Evolutionary conservation across 192 early-diverging fungal genomes (phyloP).

Genomic region (Radiomyces spectabilis): DNA sequence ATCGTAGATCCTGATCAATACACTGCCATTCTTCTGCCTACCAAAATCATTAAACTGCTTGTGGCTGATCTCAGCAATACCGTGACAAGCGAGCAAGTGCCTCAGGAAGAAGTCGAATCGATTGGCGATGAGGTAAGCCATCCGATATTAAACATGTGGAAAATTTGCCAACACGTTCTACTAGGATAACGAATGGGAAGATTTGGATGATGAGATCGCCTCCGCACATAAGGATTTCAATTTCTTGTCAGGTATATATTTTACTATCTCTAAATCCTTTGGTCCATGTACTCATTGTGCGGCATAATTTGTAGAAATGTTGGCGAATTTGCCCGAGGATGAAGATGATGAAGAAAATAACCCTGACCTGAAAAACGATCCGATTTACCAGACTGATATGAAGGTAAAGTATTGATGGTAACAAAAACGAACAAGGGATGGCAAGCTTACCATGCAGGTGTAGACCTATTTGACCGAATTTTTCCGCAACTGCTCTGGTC

Average conservation of each 20-base stretch:
- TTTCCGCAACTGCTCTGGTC: slow-evolving; percentile 47
- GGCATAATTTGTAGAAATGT: slow-evolving; percentile 22
- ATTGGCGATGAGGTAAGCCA: slow-evolving; percentile 48
- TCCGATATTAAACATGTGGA: background rate
- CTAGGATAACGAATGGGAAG: slow-evolving; percentile 56
- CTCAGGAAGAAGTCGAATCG: slow-evolving; percentile 45
- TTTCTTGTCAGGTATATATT: slow-evolving; percentile 32
- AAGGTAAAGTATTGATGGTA: too few species aligned
- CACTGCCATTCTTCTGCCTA: slow-evolving; percentile 65
- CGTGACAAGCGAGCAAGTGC: slow-evolving; percentile 47
- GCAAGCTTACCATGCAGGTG: too few species aligned
- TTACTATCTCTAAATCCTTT: background rate
- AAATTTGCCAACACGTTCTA: background rate
- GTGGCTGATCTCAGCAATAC: slow-evolving; percentile 69
- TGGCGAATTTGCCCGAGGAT: slow-evolving; percentile 40
- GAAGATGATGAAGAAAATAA: slow-evolving; percentile 58
- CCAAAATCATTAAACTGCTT: slow-evolving; percentile 83
- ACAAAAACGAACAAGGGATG: too few species aligned
- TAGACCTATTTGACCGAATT: slow-evolving; percentile 52
- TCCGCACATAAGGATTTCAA: slow-evolving; percentile 37
- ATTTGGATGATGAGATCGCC: slow-evolving; percentile 46
- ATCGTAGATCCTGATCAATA: slow-evolving; percentile 68
- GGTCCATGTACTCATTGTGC: slow-evolving; percentile 15
- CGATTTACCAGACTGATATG: slow-evolving; percentile 58
- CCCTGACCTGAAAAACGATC: slow-evolving; percentile 58